These are phyloP conservation scores for Colletotrichum scovillei DNA, from an alignment of 2,329 filamentous ascomycete species.

Conservation along the genomic window DNA sequence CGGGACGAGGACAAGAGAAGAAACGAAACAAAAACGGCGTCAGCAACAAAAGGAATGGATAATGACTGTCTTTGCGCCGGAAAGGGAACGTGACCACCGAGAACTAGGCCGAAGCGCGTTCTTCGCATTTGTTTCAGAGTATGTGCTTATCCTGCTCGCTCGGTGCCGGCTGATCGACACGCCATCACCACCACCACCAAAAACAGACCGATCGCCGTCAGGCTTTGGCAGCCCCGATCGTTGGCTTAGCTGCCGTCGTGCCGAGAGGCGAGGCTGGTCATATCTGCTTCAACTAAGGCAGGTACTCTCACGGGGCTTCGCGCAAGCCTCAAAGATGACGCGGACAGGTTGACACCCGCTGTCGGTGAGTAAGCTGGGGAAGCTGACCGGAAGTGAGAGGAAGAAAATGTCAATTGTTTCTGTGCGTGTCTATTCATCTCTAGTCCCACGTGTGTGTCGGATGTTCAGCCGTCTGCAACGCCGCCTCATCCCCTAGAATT, in stretches of 20 bases:
- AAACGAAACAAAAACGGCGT: not conserved
- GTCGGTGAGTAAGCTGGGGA: not conserved
- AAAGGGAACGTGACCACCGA: not conserved
- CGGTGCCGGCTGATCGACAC: constrained; percentile 24
- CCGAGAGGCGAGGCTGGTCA: constrained; percentile 24
- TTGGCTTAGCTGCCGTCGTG: constrained; percentile 16
- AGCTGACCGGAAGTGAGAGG: not conserved
- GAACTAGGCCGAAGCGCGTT: not conserved
- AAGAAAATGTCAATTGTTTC: constrained; percentile 6
- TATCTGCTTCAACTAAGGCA: constrained; percentile 19
- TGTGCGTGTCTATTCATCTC: constrained; percentile 27
- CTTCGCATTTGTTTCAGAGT: constrained; percentile 27
- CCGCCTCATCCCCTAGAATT: constrained; percentile 27
- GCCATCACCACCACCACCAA: not conserved
- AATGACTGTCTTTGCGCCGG: constrained; percentile 10
- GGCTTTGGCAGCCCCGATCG: constrained; percentile 1
- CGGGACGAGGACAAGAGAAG: not conserved
- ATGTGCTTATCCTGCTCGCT: constrained; percentile 33
- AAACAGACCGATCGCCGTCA: constrained; percentile 1
- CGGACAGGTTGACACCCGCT: constrained; percentile 15
- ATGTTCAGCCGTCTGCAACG: constrained; percentile 30
- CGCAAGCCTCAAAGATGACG: constrained; percentile 30
- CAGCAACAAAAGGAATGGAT: not conserved
- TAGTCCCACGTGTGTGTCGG: constrained; percentile 25
- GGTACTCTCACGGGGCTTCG: constrained; percentile 23